Base-by-base conservation (phyloP, 495 filamentous ascomycete genomes). In the Baudoinia panamericana region DNA sequence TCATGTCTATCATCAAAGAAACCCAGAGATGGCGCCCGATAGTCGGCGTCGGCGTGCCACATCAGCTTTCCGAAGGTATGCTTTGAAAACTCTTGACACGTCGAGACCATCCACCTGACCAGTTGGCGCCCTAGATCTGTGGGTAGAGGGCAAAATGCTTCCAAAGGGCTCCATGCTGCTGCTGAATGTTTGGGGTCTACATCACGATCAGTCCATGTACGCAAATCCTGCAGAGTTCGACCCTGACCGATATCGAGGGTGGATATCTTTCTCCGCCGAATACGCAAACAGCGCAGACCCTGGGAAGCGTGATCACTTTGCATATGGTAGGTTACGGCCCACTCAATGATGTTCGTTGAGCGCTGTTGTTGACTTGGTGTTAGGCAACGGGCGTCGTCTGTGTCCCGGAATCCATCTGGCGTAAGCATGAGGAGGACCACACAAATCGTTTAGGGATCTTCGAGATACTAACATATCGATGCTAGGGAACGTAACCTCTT, bases 401-500 rank as follows among this genome's bases (percentile, higher is more conserved):
- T 55, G 52, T 29, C 52, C 52, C 18, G 52, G 52, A 11, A 39
- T 36, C n/a, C 51, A 54, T 31, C 45, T 55, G 15, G 52, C 48
- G 10, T n/a, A n/a, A n/a, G n/a, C n/a, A n/a, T n/a, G n/a, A n/a
- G n/a, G n/a, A n/a, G n/a, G n/a, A n/a, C n/a, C n/a, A n/a, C n/a
- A n/a, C n/a, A n/a, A n/a, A n/a, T n/a, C n/a, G n/a, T n/a, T n/a
- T n/a, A n/a, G n/a, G n/a, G n/a, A n/a, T n/a, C n/a, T n/a, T n/a
- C n/a, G n/a, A n/a, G n/a, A n/a, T n/a, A n/a, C n/a, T n/a, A n/a
- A n/a, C n/a, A n/a, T n/a, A n/a, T n/a, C n/a, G n/a, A n/a, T n/a
- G n/a, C n/a, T n/a, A n/a, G n/a, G n/a, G 49, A 52, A 19, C 36
- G 43, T 27, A 48, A 48, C 30, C 21, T 54, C 24, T 54, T 54